Base-by-base conservation (phyloP, 2,329 filamentous ascomycete species). In the Venturiaceae sp. region DNA sequence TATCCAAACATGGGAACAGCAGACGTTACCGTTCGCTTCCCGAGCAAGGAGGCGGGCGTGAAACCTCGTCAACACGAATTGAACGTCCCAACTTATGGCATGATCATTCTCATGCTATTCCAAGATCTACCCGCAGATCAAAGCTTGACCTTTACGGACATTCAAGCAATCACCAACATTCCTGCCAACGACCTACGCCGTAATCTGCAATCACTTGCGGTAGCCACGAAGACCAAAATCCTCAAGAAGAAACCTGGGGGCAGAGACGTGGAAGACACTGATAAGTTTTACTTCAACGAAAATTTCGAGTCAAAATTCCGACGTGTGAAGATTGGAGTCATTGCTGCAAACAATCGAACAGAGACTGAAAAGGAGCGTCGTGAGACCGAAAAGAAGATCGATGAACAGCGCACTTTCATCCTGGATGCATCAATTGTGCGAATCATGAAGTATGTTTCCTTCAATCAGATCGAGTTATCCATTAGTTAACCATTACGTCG, bases 31-130 rank as follows among this genome's bases (percentile, higher is more conserved):
- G 94, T 90, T 62, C 77, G 84, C 39, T 86, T 99, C 73, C 80
- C 83, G 39, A 86, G 87, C 34, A 91, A 91, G 66, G 82, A 84
- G 13, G 83, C 85, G 2, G 78, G 75, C 0, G 83, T 80, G 59
- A 21, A 30, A 19, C 85, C 88, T 63, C 80, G 87, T 34, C 85
- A 86, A 36, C 92, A 97, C 67, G 94, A 99, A 66, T 77, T 99
- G 58, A 96, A 91, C 61, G 91, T 95, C 21, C 87, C 91, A 1
- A 97, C 94, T 0, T 94, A 94, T 69, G 90, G 86, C 65, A 96
- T 97, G 89, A 76, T 96, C 21, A 85, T 97, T 26, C 74, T 99
- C 21, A 72, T 95, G 47, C 82, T 96, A 0, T 99, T 97, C 79
- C 97, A 97, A 66, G 84, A 92, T 37, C 67, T 95, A 0, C 71